Evolutionary conservation across 2,329 filamentous ascomycete species (phyloP).

Genomic region (Neofusicoccum sp.): DNA sequence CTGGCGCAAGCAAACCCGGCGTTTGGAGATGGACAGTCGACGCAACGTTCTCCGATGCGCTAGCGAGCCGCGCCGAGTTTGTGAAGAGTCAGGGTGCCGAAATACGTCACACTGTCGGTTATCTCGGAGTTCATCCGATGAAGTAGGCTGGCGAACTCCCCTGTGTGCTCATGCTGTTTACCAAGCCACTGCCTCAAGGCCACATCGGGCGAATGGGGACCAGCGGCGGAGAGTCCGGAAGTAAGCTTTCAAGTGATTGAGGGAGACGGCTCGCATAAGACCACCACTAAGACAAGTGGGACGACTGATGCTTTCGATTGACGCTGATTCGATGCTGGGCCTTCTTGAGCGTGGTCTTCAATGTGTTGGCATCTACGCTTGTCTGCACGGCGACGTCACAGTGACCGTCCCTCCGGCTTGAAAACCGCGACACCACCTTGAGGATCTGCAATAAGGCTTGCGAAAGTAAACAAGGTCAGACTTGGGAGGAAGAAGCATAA

Average conservation of each 20-base stretch:
- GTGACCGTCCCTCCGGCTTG: no score
- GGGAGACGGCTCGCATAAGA: not conserved
- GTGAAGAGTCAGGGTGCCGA: not conserved
- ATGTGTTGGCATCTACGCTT: no score
- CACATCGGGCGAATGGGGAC: not conserved
- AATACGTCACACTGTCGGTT: not conserved
- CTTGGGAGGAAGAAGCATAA: no score
- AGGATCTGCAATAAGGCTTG: no score
- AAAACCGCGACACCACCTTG: no score
- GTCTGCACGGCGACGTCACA: no score
- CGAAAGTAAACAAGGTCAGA: no score
- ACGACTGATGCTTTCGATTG: not conserved
- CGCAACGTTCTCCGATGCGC: not conserved
- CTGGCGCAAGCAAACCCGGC: not conserved
- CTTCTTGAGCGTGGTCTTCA: not conserved
- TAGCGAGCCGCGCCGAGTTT: no score
- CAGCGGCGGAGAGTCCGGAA: not conserved
- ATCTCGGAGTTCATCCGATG: no score
- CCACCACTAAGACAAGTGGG: not conserved
- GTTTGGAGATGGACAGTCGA: not conserved
- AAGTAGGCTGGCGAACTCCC: no score
- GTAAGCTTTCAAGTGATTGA: not conserved
- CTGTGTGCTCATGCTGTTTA: no score
- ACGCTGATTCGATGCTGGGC: not conserved
- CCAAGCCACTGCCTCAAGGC: no score